Conservation (phyloP, 2,329 filamentous ascomycete genomes). For the Dothiorella sarmentorum region DNA sequence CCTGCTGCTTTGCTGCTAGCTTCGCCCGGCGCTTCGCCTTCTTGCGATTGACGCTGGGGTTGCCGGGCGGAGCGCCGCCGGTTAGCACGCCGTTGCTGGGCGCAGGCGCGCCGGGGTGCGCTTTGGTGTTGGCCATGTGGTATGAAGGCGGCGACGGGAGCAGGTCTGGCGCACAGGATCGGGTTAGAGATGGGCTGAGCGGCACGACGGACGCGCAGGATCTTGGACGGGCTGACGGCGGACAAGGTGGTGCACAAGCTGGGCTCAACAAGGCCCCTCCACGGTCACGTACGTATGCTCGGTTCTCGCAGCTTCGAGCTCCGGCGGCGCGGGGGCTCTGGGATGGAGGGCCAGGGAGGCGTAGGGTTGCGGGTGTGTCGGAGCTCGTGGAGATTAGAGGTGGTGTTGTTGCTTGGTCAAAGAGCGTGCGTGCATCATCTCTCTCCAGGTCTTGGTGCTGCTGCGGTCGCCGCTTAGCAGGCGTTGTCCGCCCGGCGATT, state of each 20-base stretch:
- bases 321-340: slow-evolving; percentile 3
- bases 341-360: neutral
- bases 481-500: neutral
- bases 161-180: neutral
- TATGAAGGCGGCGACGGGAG: neutral
- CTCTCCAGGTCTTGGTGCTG: neutral
- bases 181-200: neutral
- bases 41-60: slow-evolving; percentile 73
- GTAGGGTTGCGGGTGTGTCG: neutral
- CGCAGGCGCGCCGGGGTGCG: slow-evolving; percentile 28
- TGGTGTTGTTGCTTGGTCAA: slow-evolving; percentile 8
- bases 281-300: slow-evolving; percentile 11
- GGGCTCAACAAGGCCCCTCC: slow-evolving; percentile 15
- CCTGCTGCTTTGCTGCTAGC: slow-evolving; percentile 60
- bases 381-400: neutral
- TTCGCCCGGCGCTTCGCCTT: slow-evolving; percentile 93
- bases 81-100: slow-evolving; percentile 40
- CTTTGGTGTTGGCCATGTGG: slow-evolving; percentile 37
- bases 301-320: neutral
- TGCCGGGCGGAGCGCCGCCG: slow-evolving; percentile 30
- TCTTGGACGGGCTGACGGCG: neutral
- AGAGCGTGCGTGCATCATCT: slow-evolving; percentile 14
- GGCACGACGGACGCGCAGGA: neutral
- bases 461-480: neutral
- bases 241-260: slow-evolving; percentile 1